Evolutionary conservation across 208 protist genomes (phyloP).

Genomic region (Leishmania mexicana): DNA sequence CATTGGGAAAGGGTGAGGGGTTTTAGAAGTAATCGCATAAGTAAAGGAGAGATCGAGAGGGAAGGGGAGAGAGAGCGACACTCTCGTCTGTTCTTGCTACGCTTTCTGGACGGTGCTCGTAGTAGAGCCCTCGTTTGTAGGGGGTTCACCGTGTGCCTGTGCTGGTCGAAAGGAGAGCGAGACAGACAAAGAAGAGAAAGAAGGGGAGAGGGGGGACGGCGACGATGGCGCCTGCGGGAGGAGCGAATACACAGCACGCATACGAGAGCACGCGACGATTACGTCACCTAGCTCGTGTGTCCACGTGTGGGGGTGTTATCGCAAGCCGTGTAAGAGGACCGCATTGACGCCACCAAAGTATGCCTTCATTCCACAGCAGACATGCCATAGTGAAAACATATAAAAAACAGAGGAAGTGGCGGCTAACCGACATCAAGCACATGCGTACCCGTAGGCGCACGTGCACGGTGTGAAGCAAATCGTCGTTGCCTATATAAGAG

Average conservation of each 20-base stretch:
- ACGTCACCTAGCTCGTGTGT: neutral
- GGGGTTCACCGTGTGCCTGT: neutral
- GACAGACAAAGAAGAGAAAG: neutral
- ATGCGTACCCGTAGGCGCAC: neutral
- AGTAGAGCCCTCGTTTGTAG: neutral
- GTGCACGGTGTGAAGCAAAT: neutral
- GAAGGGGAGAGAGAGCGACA: neutral
- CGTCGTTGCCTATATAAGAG: neutral
- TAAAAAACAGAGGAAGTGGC: constrained; percentile 1
- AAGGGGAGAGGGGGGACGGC: neutral
- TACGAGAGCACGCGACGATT: neutral
- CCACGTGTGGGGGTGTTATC: neutral
- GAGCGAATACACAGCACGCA: neutral
- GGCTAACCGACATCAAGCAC: neutral
- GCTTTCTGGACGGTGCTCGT: neutral
- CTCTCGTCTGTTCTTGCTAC: neutral
- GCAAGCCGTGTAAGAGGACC: neutral
- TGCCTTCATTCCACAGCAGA: neutral
- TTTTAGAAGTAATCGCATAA: neutral
- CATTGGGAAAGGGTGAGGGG: neutral
- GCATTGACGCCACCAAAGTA: neutral
- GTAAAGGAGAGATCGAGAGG: neutral
- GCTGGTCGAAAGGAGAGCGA: neutral
- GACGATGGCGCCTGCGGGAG: neutral
- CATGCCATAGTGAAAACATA: neutral